These are phyloP conservation scores for Lipomyces starkeyi DNA, from an alignment of 805 yeast species.

Conservation along the genomic window DNA sequence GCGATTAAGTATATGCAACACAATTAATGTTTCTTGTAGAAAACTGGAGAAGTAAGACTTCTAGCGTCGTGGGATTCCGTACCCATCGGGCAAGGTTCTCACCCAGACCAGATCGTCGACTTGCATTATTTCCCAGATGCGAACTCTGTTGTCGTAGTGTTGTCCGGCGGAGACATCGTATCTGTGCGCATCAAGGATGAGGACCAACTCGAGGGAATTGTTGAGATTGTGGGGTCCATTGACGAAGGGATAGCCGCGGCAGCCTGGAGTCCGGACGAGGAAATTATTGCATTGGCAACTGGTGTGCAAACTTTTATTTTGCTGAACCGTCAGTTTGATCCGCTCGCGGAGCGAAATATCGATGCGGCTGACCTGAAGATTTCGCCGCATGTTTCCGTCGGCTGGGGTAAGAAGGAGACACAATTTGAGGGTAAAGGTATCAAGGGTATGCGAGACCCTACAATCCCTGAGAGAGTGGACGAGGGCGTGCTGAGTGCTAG, in stretches of 20 bases:
- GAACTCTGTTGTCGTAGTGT: constrained; percentile 52
- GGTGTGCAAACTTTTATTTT: constrained; percentile 55
- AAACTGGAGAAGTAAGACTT: constrained; percentile 55
- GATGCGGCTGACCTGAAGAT: constrained; percentile 66
- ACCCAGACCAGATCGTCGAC: constrained; percentile 16
- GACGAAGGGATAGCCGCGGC: constrained; percentile 78
- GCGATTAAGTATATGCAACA: background rate
- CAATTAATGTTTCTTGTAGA: background rate
- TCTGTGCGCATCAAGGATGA: constrained; percentile 51
- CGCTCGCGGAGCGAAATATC: constrained; percentile 68
- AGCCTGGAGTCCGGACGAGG: constrained; percentile 91
- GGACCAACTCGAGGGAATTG: constrained; percentile 57
- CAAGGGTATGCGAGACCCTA: constrained; percentile 83
- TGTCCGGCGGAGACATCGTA: constrained; percentile 76
- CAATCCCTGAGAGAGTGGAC: constrained; percentile 76
- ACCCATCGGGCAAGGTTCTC: background rate
- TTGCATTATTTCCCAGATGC: constrained; percentile 31
- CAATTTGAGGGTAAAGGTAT: constrained; percentile 96
- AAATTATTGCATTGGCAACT: constrained; percentile 74
- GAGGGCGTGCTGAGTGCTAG: constrained; percentile 62
- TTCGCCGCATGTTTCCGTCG: constrained; percentile 89
- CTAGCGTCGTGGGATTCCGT: constrained; percentile 63
- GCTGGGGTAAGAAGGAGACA: constrained; percentile 98
- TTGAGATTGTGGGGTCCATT: constrained; percentile 82
- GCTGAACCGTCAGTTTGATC: constrained; percentile 78